Evolutionary conservation across 1,284 basidiomycete genomes (phyloP), one percentile per base, ranked within the genome.

Genomic region (Rhodotorula sp.): DNA sequence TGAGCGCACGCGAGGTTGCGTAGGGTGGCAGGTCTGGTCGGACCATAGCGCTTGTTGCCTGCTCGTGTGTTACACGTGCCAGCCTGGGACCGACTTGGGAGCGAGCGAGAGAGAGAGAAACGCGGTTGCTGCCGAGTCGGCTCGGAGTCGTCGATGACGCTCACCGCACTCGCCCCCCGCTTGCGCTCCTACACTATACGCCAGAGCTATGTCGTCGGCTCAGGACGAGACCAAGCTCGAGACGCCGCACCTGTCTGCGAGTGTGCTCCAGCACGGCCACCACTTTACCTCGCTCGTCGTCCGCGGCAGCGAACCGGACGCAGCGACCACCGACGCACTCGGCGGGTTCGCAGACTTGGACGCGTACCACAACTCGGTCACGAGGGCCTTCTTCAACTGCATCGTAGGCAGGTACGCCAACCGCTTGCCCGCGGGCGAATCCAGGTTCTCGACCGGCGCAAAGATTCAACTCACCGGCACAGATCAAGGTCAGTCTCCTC

Each of bases 401-500:
- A 50, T 63, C 47, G 67, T 69, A 2, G 70, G 66, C 23, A 61
- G 75, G 21, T 74, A 74, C 38, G 75, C 75, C 10, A 76, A 76
- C 50, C 63, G 75, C 15, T 28, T 76, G 2, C 75, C 75, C 5
- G 58, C 67, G 8, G 73, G 67, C 3, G 60, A 71, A n/a, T 54
- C 64, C 12, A 15, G 12, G 12, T 55, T 69, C 6, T 3, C 7
- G 14, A 31, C 67, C 1, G 70, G 70, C 2, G 63, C 66, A 0
- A 34, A 31, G 21, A 38, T 68, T 43, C 57, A 61, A n/a, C 60
- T 68, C 15, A 26, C 54, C 12, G 70, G 70, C 15, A 54, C 66
- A 0, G 34, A 62, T 21, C 61, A 64, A 19, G 68, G 68, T 62
- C 3, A 47, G 59, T 60, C n/a, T n/a, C n/a, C n/a, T n/a, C n/a